Percentiles rank a stretch among this genome's conserved stretches.
phyloP scores from a whole-genome alignment of 2,329 filamentous ascomycete species.

The Hypoxylon sp. region DNA sequence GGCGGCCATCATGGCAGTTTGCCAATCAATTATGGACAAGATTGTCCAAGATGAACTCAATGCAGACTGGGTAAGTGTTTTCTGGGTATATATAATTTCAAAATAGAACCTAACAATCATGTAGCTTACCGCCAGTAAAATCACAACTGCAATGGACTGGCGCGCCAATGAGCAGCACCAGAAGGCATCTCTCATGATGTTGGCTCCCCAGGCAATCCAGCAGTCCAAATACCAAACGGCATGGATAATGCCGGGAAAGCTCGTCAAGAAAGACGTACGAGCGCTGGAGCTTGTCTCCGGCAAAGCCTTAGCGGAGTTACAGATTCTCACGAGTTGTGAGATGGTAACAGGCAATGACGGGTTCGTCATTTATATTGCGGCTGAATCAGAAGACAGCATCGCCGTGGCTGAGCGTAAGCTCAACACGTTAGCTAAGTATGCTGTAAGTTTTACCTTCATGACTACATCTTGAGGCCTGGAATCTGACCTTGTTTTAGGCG shows the following conservation, averaged over 20 bases:
- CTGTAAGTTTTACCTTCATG: conserved; percentile 39
- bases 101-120: conserved; percentile 16
- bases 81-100: not conserved
- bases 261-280: conserved; percentile 14
- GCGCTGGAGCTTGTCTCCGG: conserved; percentile 25
- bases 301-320: conserved; percentile 33
- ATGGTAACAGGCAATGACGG: conserved; percentile 35
- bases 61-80: conserved; percentile 16
- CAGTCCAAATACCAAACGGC: conserved; percentile 12
- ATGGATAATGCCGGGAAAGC: conserved; percentile 39
- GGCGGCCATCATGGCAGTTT: conserved; percentile 15
- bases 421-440: conserved; percentile 40
- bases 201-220: conserved; percentile 42
- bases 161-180: not conserved
- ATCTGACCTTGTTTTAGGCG: conserved; percentile 30
- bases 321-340: conserved; percentile 36
- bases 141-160: not conserved
- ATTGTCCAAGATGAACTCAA: conserved; percentile 31
- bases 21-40: conserved; percentile 21
- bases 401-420: conserved; percentile 44
- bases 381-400: conserved; percentile 23
- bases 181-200: conserved; percentile 22
- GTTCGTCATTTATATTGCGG: conserved; percentile 45
- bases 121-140: conserved; percentile 23
- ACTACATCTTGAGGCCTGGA: not conserved